Evolutionary conservation across 768 basidiomycete species (phyloP).

Genomic region (Melanogaster broomeanus): DNA sequence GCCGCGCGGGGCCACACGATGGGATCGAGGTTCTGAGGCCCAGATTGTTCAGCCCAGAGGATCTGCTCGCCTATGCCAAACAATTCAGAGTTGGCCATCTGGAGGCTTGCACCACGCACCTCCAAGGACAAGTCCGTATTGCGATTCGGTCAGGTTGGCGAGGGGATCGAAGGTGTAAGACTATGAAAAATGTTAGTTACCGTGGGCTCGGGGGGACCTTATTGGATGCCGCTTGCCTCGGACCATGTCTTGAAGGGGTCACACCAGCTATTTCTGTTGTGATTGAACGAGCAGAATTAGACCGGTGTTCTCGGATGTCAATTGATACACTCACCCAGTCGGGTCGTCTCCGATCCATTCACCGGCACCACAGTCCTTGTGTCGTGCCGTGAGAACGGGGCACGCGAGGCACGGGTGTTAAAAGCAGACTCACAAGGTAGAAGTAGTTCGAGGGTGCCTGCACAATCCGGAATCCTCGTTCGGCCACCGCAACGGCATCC

Average conservation of each 20-base stretch:
- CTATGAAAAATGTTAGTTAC: no score
- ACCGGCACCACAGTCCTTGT: constrained; percentile 49
- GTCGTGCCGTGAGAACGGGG: background rate
- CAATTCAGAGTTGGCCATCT: constrained; percentile 1
- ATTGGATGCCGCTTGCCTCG: constrained; percentile 33
- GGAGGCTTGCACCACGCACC: constrained; percentile 17
- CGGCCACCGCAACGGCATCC: constrained; percentile 40
- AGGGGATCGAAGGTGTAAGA: constrained; percentile 54
- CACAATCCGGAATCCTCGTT: constrained; percentile 44
- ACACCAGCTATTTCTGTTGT: constrained; percentile 45
- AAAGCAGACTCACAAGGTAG: constrained; percentile 40
- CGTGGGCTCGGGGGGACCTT: no score
- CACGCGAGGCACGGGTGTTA: background rate
- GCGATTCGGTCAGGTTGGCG: constrained; percentile 37
- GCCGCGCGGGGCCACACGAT: constrained; percentile 51
- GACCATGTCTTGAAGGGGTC: constrained; percentile 57
- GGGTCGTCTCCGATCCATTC: constrained; percentile 43
- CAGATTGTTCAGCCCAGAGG: constrained; percentile 49
- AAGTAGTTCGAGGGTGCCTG: constrained; percentile 55
- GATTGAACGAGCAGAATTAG: constrained; percentile 1
- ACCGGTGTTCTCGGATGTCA: background rate
- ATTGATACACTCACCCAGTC: constrained; percentile 23
- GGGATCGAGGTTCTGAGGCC: constrained; percentile 42
- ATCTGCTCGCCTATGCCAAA: constrained; percentile 34
- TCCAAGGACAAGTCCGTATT: constrained; percentile 42